These are phyloP conservation scores for Apiotrichum laibachii DNA, from an alignment of 1,284 basidiomycete genomes.

Conservation along the genomic window DNA sequence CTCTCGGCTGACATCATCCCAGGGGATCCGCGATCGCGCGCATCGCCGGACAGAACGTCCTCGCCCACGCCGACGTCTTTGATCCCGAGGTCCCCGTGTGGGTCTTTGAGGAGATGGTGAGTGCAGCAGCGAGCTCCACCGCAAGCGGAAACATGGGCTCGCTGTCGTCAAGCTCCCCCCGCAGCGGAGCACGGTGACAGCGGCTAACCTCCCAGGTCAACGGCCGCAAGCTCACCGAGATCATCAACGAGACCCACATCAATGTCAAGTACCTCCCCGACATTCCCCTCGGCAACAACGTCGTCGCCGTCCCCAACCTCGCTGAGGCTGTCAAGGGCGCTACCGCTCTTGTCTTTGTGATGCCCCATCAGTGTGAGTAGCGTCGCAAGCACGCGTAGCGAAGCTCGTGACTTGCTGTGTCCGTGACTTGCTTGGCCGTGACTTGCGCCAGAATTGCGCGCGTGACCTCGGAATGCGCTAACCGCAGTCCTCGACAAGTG, in stretches of 20 bases:
- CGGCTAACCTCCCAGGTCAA: slow-evolving; percentile 47
- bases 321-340: slow-evolving; percentile 56
- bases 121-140: slow-evolving; percentile 18
- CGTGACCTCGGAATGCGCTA: background rate
- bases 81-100: slow-evolving; percentile 54
- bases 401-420: too few relatives aligned
- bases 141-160: background rate
- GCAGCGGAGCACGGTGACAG: background rate
- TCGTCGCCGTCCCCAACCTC: slow-evolving; percentile 56
- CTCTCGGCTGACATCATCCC: slow-evolving; percentile 3
- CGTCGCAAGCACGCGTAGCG: background rate
- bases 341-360: slow-evolving; percentile 58
- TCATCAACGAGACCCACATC: slow-evolving; percentile 57
- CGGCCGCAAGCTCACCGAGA: slow-evolving; percentile 57
- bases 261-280: slow-evolving; percentile 55
- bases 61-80: slow-evolving; percentile 52
- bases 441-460: too few relatives aligned
- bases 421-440: too few relatives aligned
- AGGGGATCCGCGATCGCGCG: slow-evolving; percentile 60
- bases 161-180: background rate
- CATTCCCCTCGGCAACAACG: slow-evolving; percentile 55
- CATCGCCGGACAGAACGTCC: slow-evolving; percentile 54
- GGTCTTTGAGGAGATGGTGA: slow-evolving; percentile 56
- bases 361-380: slow-evolving; percentile 57
- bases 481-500: slow-evolving; percentile 43